phyloP scores from a whole-genome alignment of 495 filamentous ascomycete genomes.

The Penicillium lividum region DNA sequence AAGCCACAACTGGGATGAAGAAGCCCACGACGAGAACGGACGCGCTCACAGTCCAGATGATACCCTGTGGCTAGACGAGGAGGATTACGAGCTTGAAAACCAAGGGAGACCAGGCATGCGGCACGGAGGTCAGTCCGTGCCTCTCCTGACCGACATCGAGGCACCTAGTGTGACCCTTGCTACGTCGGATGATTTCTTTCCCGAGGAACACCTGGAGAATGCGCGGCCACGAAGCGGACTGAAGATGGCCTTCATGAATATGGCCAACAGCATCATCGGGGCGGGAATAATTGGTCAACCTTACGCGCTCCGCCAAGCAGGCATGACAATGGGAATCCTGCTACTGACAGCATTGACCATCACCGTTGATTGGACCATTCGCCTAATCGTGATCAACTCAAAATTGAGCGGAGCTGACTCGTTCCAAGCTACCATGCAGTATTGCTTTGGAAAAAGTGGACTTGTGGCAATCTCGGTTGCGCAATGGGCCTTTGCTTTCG shows the following conservation, averaged over 20 bases:
- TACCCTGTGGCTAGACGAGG: conserved; percentile 54
- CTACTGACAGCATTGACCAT: conserved; percentile 78
- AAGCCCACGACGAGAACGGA: conserved; percentile 39
- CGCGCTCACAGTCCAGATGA: conserved; percentile 45
- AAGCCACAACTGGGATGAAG: conserved; percentile 37
- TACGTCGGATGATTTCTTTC: conserved; percentile 57
- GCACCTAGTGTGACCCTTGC: conserved; percentile 87
- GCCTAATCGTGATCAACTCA: conserved; percentile 92
- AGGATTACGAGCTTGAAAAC: conserved; percentile 49
- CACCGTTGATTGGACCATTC: conserved; percentile 93
- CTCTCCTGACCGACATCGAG: conserved; percentile 82
- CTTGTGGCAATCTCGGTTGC: conserved; percentile 86
- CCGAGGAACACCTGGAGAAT: conserved; percentile 60
- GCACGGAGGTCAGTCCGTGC: conserved; percentile 55
- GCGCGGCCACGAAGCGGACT: conserved; percentile 66
- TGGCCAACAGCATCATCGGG: conserved; percentile 98
- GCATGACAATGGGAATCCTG: conserved; percentile 74
- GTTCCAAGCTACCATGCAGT: conserved; percentile 92
- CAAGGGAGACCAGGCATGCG: conserved; percentile 23
- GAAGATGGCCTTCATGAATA: conserved; percentile 89
- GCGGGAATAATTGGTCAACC: conserved; percentile 98
- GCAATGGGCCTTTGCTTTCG: conserved; percentile 98
- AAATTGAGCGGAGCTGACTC: conserved; percentile 89
- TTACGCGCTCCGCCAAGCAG: conserved; percentile 90
- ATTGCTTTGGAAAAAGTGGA: conserved; percentile 86